A percentile compares a stretch with the other conserved stretches of the same genome.
phyloP scores from a whole-genome alignment of 2,329 filamentous ascomycete genomes.

The Neocucurbitaria cava region DNA sequence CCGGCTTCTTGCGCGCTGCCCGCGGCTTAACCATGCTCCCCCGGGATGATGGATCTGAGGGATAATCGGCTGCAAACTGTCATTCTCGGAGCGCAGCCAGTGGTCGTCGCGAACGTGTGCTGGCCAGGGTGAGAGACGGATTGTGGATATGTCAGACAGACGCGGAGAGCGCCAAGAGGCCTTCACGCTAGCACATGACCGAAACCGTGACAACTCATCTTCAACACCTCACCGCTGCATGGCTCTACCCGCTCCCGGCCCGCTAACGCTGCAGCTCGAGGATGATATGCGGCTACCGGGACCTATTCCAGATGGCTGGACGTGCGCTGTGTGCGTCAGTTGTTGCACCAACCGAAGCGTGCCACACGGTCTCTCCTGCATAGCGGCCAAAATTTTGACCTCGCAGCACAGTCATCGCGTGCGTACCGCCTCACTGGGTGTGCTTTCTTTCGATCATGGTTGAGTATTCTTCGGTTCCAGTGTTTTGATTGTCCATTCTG shows the following conservation, averaged over 20 bases:
- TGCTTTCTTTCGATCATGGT: constrained; percentile 12
- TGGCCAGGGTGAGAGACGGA: background rate
- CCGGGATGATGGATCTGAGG: constrained; percentile 27
- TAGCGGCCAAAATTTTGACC: constrained; percentile 29
- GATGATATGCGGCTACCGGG: constrained; percentile 32
- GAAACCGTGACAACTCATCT: background rate
- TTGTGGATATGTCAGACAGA: constrained; percentile 1
- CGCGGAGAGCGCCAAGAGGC: constrained; percentile 2
- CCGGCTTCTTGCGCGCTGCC: constrained; percentile 45
- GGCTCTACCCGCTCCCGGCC: constrained; percentile 6
- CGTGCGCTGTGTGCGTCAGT: constrained; percentile 20
- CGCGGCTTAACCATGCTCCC: constrained; percentile 50
- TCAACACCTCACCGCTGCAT: constrained; percentile 11
- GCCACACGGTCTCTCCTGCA: constrained; percentile 42
- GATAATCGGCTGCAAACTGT: constrained; percentile 23
- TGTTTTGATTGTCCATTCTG: constrained; percentile 17
- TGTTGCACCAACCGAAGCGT: constrained; percentile 39
- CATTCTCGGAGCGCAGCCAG: constrained; percentile 36
- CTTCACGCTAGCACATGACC: background rate
- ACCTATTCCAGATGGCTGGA: constrained; percentile 12
- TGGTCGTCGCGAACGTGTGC: constrained; percentile 13
- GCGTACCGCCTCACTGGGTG: constrained; percentile 26
- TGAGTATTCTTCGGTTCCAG: constrained; percentile 13
- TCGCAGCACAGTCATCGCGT: constrained; percentile 25
- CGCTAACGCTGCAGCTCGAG: constrained; percentile 23